These are phyloP conservation scores for Capsicum chinense DNA, from an alignment of 257 asterid genomes.

Conservation along the genomic window DNA sequence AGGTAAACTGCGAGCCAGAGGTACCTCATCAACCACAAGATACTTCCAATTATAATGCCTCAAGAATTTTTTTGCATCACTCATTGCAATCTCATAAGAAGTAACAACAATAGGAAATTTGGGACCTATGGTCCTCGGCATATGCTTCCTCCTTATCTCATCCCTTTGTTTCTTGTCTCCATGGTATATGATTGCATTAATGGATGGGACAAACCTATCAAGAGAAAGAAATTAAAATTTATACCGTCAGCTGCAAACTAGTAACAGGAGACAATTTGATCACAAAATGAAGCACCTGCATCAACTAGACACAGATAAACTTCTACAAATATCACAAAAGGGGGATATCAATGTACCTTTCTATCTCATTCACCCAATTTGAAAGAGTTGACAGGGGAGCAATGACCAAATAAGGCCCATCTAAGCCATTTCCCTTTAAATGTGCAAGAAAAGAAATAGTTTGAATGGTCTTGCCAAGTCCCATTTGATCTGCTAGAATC, in stretches of 20 bases:
- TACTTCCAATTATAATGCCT: slow-evolving; percentile 89
- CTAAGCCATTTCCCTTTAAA: slow-evolving; percentile 91
- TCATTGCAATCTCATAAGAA: slow-evolving; percentile 81
- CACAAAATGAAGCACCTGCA: slow-evolving; percentile 16
- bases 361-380: slow-evolving; percentile 90
- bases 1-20: background rate
- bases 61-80: slow-evolving; percentile 66
- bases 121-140: slow-evolving; percentile 86
- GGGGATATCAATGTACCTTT: slow-evolving; percentile 50
- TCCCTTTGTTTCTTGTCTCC: slow-evolving; percentile 75
- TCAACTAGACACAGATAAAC: slow-evolving; percentile 10
- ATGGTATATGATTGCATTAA: slow-evolving; percentile 80
- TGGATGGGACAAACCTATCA: slow-evolving; percentile 74
- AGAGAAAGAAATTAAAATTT: slow-evolving; percentile 26
- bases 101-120: slow-evolving; percentile 85
- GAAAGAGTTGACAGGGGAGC: slow-evolving; percentile 98
- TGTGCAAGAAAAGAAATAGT: slow-evolving; percentile 96
- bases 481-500: slow-evolving; percentile 99
- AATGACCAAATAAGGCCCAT: slow-evolving; percentile 89
- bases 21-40: slow-evolving; percentile 96
- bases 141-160: slow-evolving; percentile 73
- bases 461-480: slow-evolving; percentile 98
- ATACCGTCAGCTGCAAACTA: slow-evolving; percentile 19
- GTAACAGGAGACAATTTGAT: background rate
- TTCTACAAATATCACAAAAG: background rate